Conservation (phyloP, 306 rosid genomes). For the Prunus fruticosa region DNA sequence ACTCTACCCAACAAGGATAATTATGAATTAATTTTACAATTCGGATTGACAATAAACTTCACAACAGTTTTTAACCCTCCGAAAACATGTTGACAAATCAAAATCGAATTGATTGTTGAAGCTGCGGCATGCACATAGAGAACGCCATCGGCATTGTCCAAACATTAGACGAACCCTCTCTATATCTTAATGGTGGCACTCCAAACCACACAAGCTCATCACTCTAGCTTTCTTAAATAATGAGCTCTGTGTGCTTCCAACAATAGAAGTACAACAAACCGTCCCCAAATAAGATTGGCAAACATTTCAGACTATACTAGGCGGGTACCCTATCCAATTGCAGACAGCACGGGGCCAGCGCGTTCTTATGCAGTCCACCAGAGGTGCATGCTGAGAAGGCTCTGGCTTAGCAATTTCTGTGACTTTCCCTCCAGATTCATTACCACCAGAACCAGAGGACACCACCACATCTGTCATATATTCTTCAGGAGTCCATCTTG, state of each 20-base stretch:
- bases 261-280: conserved; percentile 15
- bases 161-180: conserved; percentile 24
- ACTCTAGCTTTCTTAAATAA: conserved; percentile 10
- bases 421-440: conserved; percentile 54
- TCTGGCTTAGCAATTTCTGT: conserved; percentile 68
- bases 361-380: conserved; percentile 92
- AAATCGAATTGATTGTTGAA: conserved; percentile 39
- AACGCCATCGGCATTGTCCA: conserved; percentile 27
- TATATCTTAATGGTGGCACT: conserved; percentile 19
- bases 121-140: conserved; percentile 35
- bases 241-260: conserved; percentile 21
- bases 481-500: conserved; percentile 98
- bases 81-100: conserved; percentile 32
- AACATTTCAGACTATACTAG: conserved; percentile 76
- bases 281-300: background rate
- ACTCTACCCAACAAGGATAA: conserved; percentile 26
- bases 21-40: conserved; percentile 44
- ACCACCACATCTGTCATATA: conserved; percentile 78
- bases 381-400: conserved; percentile 86
- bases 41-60: conserved; percentile 26
- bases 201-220: conserved; percentile 32
- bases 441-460: conserved; percentile 51
- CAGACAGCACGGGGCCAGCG: conserved; percentile 93
- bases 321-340: conserved; percentile 89
- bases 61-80: conserved; percentile 16